Base-by-base conservation (phyloP, 1,139 yeast species). In the Kodamaea plutei region DNA sequence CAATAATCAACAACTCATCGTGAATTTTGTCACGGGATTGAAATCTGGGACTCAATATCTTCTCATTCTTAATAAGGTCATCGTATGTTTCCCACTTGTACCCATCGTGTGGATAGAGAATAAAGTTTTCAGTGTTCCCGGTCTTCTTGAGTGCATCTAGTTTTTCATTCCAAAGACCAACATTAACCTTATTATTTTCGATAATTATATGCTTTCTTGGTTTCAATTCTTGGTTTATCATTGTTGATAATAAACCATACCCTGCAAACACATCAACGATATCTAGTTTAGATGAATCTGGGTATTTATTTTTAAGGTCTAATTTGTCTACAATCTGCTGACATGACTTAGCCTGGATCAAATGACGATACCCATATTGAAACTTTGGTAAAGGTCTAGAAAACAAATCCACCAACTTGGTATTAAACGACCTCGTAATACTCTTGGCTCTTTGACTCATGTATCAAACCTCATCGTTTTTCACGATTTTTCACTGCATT, bases 191-290 rank as follows among this genome's bases (percentile, higher is more conserved):
- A 21, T 69, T 60, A 9, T 70, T 61, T 35, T 79, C 87, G 44
- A 83, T 55, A 11, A 84, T 42, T 1, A 80, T 48, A 47, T 84
- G 88, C 20, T 65, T 73, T 30, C 63, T 53, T 0, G 95, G 95
- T 27, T 68, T 58, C 25, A 79, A 54, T 26, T 63, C 68, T 32
- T 75, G 63, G 50, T 81, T 69, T 18, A 85, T 50, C 52, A 76
- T 74, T 31, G 64, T 62, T 0, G 82, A 65, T 23, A 76, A 61
- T 5, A 72, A 47, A 4, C 83, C 82, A 26, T 59, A 61, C 1
- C 77, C 74, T 0, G 87, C 69, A 47, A 79, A 80, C 10, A 77
- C 66, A 44, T 85, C 95, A 5, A 85, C 48, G 3, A 85, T 71
- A 34, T 81, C 76, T 8, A 31, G 23, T 11, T 61, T 52, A n/a